Evolutionary conservation across 2,329 filamentous ascomycete genomes (phyloP), one percentile per base, ranked within the genome.

Genomic region (Alternaria sp.): DNA sequence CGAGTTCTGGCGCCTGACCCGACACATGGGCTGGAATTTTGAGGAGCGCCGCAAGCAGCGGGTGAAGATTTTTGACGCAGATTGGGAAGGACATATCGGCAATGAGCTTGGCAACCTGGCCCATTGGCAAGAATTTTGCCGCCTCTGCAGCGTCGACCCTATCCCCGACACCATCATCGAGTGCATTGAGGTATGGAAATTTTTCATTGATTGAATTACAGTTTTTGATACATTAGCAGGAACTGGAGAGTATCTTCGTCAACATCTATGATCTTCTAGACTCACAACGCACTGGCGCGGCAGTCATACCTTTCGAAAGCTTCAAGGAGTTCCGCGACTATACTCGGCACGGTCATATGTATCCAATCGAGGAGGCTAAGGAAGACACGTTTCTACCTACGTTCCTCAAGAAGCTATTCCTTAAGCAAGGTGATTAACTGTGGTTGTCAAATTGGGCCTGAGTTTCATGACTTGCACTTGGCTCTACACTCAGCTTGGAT

Each of bases 1-100:
- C 10, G 59, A 67, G 28, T 69, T 67, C 59, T 33, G 42, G n/a
- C 53, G 57, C 4, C 54, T 70, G 6, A 54, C 59, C 2, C 46
- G 40, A 8, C 50, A 54, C 3, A 48, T 55, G 54, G 39, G 53
- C 23, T 70, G 65, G 63, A 45, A 29, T 21, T 36, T 37, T 14
- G 44, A 51, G 10, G 55, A 62, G 33, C 51, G 45, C 2, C 10
- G 23, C 17, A 5, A 39, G 7, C 41, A 37, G 7, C 52, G 52
- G 3, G 21, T 40, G 4, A 50, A 59, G 17, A 41, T 56, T 34
- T 29, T 66, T 26, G 41, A 60, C 23, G 49, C 49, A 4, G 56
- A 63, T n/a, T 63, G 59, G 51, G 49, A 52, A 0, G n/a, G 42
- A n/a, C 36, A 45, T 23, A 49, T 63, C 10, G 64, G 62, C 23